Evolutionary conservation across 495 filamentous ascomycete species (phyloP).

Genomic region (Hypoxylon fragiforme): DNA sequence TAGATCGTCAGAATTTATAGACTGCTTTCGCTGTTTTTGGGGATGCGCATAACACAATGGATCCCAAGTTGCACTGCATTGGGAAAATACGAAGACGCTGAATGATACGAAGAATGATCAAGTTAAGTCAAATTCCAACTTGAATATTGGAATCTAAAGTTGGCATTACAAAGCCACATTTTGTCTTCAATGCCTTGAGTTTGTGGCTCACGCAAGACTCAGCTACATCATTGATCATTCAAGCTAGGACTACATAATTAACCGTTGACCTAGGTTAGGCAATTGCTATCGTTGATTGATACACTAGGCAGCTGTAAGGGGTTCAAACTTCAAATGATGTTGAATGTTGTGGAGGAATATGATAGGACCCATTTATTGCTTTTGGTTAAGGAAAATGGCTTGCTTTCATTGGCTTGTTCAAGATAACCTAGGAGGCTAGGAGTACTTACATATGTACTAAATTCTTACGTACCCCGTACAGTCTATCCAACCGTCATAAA

Average conservation of each 20-base stretch:
- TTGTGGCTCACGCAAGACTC: too few relatives aligned
- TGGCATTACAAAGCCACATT: constrained; percentile 26
- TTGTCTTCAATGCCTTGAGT: too few relatives aligned
- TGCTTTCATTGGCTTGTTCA: constrained; percentile 3
- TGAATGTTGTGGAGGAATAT: constrained; percentile 4
- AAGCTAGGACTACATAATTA: too few relatives aligned
- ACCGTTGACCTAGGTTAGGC: too few relatives aligned
- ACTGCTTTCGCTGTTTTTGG: constrained; percentile 17
- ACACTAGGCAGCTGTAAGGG: constrained; percentile 31
- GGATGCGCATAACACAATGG: constrained; percentile 18
- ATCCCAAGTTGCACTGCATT: background rate
- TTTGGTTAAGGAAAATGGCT: too few relatives aligned
- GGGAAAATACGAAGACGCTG: constrained; percentile 13
- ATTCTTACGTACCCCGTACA: constrained; percentile 6
- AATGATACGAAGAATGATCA: too few relatives aligned
- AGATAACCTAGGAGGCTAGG: background rate
- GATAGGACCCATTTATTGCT: too few relatives aligned
- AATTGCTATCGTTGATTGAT: too few relatives aligned
- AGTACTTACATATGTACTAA: constrained; percentile 4
- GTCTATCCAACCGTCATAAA: background rate
- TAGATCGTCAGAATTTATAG: constrained; percentile 12
- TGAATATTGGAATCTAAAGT: too few relatives aligned
- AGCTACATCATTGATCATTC: too few relatives aligned
- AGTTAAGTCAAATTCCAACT: too few relatives aligned
- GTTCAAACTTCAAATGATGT: too few relatives aligned